These are phyloP conservation scores for Monosporozyma unispora DNA, from an alignment of 805 yeast species.

Conservation along the genomic window DNA sequence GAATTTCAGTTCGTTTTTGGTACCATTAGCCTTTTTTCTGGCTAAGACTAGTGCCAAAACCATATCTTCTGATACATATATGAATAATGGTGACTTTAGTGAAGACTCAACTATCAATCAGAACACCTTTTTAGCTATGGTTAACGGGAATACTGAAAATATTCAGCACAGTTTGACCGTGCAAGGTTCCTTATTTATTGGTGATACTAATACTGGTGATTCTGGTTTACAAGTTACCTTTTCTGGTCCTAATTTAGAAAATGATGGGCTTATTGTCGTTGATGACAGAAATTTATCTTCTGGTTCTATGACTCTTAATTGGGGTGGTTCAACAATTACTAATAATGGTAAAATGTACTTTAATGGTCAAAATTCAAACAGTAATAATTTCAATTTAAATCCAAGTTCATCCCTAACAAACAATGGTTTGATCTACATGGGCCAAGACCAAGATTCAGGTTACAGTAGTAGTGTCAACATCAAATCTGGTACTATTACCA, in stretches of 20 bases:
- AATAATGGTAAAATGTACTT: constrained; percentile 10
- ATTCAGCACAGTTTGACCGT: constrained; percentile 3
- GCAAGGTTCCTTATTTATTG: constrained; percentile 10
- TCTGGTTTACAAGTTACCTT: constrained; percentile 6
- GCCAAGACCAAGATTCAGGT: constrained; percentile 5
- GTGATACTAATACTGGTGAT: constrained; percentile 5
- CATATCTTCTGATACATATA: neutral
- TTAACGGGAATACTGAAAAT: constrained; percentile 6
- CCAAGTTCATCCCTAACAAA: constrained; percentile 7
- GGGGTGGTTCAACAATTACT: constrained; percentile 5
- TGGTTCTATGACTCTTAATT: constrained; percentile 4
- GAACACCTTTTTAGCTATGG: constrained; percentile 6
- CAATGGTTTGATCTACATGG: constrained; percentile 8
- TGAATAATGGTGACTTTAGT: neutral
- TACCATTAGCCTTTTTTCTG: neutral
- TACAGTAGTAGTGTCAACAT: constrained; percentile 2
- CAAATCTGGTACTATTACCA: constrained; percentile 3
- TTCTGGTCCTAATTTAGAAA: constrained; percentile 3
- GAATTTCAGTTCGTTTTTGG: neutral
- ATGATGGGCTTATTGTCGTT: constrained; percentile 10
- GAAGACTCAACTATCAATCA: constrained; percentile 5
- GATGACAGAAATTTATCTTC: constrained; percentile 7
- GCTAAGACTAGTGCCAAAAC: neutral
- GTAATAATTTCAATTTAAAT: constrained; percentile 3
- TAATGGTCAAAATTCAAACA: constrained; percentile 3